Evolutionary conservation across 2,329 filamentous ascomycete genomes (phyloP).

Genomic region (Trichoderma brevicompactum): DNA sequence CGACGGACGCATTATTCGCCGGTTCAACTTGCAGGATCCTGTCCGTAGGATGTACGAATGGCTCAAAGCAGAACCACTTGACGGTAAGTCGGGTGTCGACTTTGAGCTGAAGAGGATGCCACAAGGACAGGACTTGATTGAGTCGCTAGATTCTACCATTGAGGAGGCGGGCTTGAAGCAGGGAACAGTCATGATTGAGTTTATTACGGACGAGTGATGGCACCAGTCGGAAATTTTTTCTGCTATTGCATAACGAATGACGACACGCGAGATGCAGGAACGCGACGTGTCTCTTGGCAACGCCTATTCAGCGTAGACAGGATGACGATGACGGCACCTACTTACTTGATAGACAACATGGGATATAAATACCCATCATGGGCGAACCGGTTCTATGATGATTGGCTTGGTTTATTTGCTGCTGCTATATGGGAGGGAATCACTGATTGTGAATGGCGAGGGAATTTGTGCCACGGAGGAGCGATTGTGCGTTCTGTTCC

Average conservation of each 20-base stretch:
- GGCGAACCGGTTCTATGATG: slow-evolving; percentile 23
- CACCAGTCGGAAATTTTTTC: neutral
- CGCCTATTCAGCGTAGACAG: neutral
- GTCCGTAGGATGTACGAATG: slow-evolving; percentile 92
- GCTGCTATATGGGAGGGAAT: neutral
- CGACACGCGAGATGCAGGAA: slow-evolving; percentile 12
- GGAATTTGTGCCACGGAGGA: neutral
- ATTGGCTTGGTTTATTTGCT: slow-evolving; percentile 21
- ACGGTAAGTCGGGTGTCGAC: slow-evolving; percentile 74
- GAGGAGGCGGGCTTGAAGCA: slow-evolving; percentile 85
- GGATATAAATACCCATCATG: slow-evolving; percentile 20
- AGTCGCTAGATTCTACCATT: slow-evolving; percentile 73
- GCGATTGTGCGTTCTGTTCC: neutral
- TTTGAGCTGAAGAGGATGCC: slow-evolving; percentile 89
- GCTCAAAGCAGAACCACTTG: slow-evolving; percentile 86
- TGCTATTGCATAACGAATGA: slow-evolving; percentile 19
- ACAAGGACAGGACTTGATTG: slow-evolving; percentile 79
- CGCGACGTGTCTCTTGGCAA: slow-evolving; percentile 1
- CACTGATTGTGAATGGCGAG: neutral
- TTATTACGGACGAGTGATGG: slow-evolving; percentile 60
- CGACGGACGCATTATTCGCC: slow-evolving; percentile 80
- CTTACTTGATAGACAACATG: slow-evolving; percentile 25
- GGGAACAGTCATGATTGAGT: slow-evolving; percentile 94
- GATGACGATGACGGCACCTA: neutral
- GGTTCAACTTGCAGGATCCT: slow-evolving; percentile 76